Base-by-base conservation (phyloP, 1,284 basidiomycete genomes). In the Ganoderma sinense region DNA sequence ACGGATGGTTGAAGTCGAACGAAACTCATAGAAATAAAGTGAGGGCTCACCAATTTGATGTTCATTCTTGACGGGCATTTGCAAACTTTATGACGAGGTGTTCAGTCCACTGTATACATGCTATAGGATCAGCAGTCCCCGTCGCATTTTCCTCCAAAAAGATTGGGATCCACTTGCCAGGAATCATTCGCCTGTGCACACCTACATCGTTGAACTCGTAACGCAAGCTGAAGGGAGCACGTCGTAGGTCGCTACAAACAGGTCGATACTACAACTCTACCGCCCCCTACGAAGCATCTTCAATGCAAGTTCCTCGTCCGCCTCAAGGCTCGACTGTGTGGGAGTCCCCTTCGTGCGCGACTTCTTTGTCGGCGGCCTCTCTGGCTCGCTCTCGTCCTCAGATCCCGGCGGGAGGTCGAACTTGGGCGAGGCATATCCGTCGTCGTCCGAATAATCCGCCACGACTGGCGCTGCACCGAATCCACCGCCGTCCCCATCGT, bases 391-490 rank as follows among this genome's bases (percentile, higher is more conserved):
- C 16, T 80, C 82, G 0, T 84, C 83, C 18, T 85, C 84, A 23
- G 85, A 85, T 16, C 85, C 87, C 5, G 84, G 84, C 1, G 85
- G 80, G 10, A 93, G 73, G 73, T 91, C 89, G 73, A 95, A 94
- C 48, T 89, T 88, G 1, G 93, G 93, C 1, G 91, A 91, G 23
- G 89, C 84, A 79, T 95, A 94, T 0, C 92, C 85, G 65, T 83
- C 91, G 75, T 91, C 90, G 59, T 86, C 85, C 18, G 85, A 86
- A 8, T 76, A 80, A 20, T 80, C 76, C 51, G 77, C 83, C 55
- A 85, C 76, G 23, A 74, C 79, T 39, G 81, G 73, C 1, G 73
- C 71, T 39, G 65, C 58, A 2, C 66, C 64, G 13, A 59, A 65
- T n/a, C 63, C 82, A 33, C 70, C 78, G 29, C 67, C 71, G 5